Percentiles rank a stretch among this genome's conserved stretches.
phyloP scores from a whole-genome alignment of 495 filamentous ascomycete species.

The Astrocystis sublimbata region DNA sequence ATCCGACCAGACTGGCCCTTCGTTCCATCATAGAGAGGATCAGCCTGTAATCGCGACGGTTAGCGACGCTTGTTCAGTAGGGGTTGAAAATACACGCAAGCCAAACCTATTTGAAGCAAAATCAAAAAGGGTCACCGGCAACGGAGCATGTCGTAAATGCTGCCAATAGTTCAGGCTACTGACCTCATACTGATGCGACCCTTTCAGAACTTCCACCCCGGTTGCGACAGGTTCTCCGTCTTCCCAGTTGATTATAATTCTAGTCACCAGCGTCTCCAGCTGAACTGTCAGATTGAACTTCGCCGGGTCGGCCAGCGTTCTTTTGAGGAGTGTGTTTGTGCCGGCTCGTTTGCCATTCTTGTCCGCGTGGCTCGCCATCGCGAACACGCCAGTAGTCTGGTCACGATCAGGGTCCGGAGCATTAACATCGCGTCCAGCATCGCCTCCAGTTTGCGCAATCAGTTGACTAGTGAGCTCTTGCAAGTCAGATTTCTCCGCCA shows the following conservation, averaged over 20 bases:
- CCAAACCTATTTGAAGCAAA: not conserved
- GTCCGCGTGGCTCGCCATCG: slow-evolving; percentile 44
- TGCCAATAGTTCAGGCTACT: not conserved
- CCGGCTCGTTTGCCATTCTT: slow-evolving; percentile 42
- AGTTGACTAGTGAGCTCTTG: slow-evolving; percentile 34
- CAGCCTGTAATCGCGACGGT: slow-evolving; percentile 27
- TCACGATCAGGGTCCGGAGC: slow-evolving; percentile 37
- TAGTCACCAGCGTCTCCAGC: slow-evolving; percentile 49
- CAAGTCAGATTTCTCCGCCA: slow-evolving; percentile 28
- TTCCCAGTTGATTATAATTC: slow-evolving; percentile 40
- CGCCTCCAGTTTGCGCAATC: slow-evolving; percentile 37
- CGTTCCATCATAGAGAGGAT: slow-evolving; percentile 41
- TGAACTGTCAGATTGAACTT: slow-evolving; percentile 48
- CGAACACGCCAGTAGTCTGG: slow-evolving; percentile 44
- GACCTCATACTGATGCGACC: slow-evolving; percentile 39
- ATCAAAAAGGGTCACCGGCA: not conserved
- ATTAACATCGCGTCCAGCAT: slow-evolving; percentile 45
- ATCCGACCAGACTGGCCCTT: slow-evolving; percentile 33
- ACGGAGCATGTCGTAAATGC: not conserved
- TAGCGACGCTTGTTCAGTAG: not conserved
- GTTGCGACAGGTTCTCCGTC: slow-evolving; percentile 38
- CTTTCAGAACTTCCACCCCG: slow-evolving; percentile 48
- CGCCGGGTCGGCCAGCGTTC: slow-evolving; percentile 46
- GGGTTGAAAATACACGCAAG: not conserved
- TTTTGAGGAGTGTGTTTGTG: slow-evolving; percentile 46